Evolutionary conservation across 208 protist genomes (phyloP).

Genomic region (Novymonas esmeraldas): DNA sequence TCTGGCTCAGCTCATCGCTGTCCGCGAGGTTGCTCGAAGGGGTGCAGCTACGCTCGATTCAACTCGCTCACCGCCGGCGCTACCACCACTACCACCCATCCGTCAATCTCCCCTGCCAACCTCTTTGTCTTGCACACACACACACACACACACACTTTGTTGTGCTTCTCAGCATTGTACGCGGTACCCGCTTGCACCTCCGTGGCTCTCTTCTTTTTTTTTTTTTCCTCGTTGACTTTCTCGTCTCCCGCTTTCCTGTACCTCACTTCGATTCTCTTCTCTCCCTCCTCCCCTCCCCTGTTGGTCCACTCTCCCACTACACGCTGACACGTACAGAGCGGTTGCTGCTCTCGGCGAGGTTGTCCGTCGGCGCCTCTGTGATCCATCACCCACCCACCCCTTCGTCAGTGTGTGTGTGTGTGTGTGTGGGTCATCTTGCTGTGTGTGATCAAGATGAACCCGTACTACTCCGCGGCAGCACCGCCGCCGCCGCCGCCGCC

Average conservation of each 20-base stretch:
- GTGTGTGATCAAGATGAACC: slow-evolving; percentile 23
- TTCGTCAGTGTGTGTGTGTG: no score
- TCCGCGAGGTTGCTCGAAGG: no score
- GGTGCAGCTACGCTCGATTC: no score
- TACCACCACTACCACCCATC: no score
- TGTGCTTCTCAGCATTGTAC: not conserved
- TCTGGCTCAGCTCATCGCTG: no score
- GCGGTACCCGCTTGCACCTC: not conserved
- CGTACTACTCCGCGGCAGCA: slow-evolving; percentile 19
- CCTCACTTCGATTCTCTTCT: not conserved
- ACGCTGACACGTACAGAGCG: no score
- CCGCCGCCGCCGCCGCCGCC: slow-evolving; percentile 8
- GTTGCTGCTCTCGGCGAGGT: no score
- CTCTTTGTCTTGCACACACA: not conserved
- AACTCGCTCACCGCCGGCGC: no score
- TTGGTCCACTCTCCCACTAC: not conserved
- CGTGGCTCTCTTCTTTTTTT: slow-evolving; percentile 1
- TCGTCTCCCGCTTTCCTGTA: not conserved
- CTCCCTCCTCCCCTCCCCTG: not conserved
- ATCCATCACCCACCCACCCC: no score
- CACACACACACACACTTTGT: not conserved
- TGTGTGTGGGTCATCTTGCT: no score
- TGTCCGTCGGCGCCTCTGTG: not conserved
- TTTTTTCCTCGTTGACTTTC: not conserved
- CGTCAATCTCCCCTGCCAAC: no score